Conservation (phyloP, 179 eudicot species). For the Carnegiea gigantea region DNA sequence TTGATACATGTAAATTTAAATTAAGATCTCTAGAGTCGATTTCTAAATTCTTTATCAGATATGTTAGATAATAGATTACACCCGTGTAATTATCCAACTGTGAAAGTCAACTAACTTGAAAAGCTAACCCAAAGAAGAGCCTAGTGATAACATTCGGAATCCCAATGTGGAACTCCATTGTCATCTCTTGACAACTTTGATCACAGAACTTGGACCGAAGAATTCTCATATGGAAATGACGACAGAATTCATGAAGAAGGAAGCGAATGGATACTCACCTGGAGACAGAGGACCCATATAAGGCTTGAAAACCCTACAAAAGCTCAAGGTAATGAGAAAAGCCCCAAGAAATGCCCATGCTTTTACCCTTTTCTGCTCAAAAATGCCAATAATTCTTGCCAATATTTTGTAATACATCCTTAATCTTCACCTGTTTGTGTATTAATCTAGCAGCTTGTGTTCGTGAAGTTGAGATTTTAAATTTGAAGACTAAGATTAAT, state of each 20-base stretch:
- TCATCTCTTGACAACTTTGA: no score
- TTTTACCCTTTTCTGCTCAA: not conserved
- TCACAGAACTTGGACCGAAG: not conserved
- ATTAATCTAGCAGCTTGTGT: not conserved
- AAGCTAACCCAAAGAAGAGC: no score
- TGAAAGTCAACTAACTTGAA: no score
- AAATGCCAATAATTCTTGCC: not conserved
- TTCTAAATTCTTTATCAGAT: no score
- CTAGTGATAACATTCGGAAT: no score
- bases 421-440: not conserved
- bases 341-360: slow-evolving; percentile 3
- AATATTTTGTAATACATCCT: not conserved
- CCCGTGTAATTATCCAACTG: no score
- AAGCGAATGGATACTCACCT: not conserved
- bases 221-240: not conserved
- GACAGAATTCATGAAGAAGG: not conserved
- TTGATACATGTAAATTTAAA: no score
- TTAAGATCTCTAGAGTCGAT: no score
- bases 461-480: not conserved
- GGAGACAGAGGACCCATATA: not conserved
- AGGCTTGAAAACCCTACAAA: not conserved
- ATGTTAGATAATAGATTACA: no score
- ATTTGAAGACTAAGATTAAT: not conserved
- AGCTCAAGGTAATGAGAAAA: not conserved
- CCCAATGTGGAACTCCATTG: no score